A percentile compares a stretch with the other conserved stretches of the same genome.
Evolutionary conservation across 2,329 filamentous ascomycete species (phyloP).

Genomic region (Amesomyces nigricolor): DNA sequence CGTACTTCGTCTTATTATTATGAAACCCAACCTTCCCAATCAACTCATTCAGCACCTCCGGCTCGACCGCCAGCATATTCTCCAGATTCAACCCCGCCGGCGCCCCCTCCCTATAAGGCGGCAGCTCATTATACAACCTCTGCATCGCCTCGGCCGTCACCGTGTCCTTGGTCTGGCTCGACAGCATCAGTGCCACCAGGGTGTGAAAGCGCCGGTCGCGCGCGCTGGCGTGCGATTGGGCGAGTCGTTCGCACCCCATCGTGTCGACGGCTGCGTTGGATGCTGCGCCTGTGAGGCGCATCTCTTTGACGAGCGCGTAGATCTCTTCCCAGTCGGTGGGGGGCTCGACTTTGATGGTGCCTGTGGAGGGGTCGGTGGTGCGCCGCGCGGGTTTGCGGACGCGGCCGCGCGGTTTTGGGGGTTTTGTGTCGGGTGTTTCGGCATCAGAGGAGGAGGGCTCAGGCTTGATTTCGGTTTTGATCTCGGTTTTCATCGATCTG

Average conservation of each 20-base stretch:
- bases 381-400: conserved; percentile 43
- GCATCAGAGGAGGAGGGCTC: background rate
- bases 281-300: conserved; percentile 56
- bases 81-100: conserved; percentile 61
- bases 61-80: conserved; percentile 68
- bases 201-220: conserved; percentile 74
- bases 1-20: conserved; percentile 82
- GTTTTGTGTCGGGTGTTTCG: conserved; percentile 9
- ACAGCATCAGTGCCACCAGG: conserved; percentile 82
- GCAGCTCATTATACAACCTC: conserved; percentile 68
- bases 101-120: conserved; percentile 41
- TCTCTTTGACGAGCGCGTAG: conserved; percentile 70
- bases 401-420: conserved; percentile 12
- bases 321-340: conserved; percentile 80
- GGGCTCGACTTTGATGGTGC: conserved; percentile 45
- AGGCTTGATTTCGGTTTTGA: conserved; percentile 10
- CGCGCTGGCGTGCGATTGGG: conserved; percentile 44
- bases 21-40: conserved; percentile 88
- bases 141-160: conserved; percentile 80
- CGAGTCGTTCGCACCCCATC: conserved; percentile 86
- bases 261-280: conserved; percentile 86
- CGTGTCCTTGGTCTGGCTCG: conserved; percentile 88
- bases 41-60: conserved; percentile 60
- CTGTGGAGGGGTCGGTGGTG: conserved; percentile 23
- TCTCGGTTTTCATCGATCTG: background rate